Percentiles rank a stretch among this genome's conserved stretches.
Conservation (phyloP, 2,329 filamentous ascomycete species). For the Parafenestella ontariensis region DNA sequence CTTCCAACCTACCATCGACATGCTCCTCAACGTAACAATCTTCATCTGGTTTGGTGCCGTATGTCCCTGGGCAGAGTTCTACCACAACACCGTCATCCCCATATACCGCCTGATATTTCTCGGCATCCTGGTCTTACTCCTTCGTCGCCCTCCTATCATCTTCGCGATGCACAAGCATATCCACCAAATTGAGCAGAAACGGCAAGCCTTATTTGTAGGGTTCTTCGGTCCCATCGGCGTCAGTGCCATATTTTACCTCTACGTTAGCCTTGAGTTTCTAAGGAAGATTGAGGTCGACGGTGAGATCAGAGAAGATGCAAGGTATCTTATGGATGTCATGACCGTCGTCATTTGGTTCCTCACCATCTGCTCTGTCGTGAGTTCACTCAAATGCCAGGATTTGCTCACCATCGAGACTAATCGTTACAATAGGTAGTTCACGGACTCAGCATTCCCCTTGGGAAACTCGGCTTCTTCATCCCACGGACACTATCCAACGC, state of each 20-base stretch:
- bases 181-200: slow-evolving; percentile 75
- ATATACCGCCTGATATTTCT: slow-evolving; percentile 75
- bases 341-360: slow-evolving; percentile 85
- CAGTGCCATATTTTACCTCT: slow-evolving; percentile 88
- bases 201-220: slow-evolving; percentile 83
- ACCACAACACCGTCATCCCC: slow-evolving; percentile 71
- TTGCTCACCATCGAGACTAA: background rate
- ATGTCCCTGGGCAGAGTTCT: slow-evolving; percentile 79
- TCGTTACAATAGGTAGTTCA: slow-evolving; percentile 68
- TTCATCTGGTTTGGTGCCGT: slow-evolving; percentile 81
- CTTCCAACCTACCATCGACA: slow-evolving; percentile 92
- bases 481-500: slow-evolving; percentile 68
- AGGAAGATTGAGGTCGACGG: slow-evolving; percentile 64
- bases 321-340: slow-evolving; percentile 69
- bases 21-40: slow-evolving; percentile 86
- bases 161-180: slow-evolving; percentile 76
- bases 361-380: slow-evolving; percentile 80
- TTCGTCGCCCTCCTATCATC: slow-evolving; percentile 80
- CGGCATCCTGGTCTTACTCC: slow-evolving; percentile 76
- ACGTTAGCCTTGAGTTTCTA: slow-evolving; percentile 79
- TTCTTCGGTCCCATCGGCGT: slow-evolving; percentile 95
- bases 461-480: slow-evolving; percentile 68
- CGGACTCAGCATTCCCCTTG: slow-evolving; percentile 80
- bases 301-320: slow-evolving; percentile 69
- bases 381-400: slow-evolving; percentile 38